These are phyloP conservation scores for Capsicum baccatum DNA, from an alignment of 257 asterid genomes.

Conservation along the genomic window DNA sequence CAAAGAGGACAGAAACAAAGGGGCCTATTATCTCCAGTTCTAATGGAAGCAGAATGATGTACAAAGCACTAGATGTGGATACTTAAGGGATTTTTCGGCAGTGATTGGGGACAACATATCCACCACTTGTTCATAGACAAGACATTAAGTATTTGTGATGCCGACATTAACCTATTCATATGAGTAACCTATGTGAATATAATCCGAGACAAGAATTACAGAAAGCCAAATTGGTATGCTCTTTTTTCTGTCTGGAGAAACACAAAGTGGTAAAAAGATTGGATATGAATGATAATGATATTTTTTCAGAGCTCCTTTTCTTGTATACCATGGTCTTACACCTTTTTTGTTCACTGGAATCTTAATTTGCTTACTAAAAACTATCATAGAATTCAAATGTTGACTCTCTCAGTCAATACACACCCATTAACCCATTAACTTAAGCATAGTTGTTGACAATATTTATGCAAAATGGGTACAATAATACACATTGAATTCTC, in stretches of 20 bases:
- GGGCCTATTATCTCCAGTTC: too few species aligned
- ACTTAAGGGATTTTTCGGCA: too few species aligned
- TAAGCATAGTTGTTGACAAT: too few species aligned
- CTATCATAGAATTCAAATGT: not conserved
- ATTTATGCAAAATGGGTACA: too few species aligned
- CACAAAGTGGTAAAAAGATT: slow-evolving; percentile 6
- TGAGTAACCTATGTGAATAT: not conserved
- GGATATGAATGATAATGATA: not conserved
- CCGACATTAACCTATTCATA: slow-evolving; percentile 11
- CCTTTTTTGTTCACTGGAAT: slow-evolving; percentile 10
- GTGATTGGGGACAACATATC: too few species aligned
- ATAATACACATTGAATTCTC: too few species aligned
- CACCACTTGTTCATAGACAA: too few species aligned
- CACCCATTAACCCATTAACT: too few species aligned
- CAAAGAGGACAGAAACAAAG: too few species aligned
- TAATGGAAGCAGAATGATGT: too few species aligned
- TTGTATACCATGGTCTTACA: not conserved
- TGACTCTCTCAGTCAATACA: slow-evolving; percentile 6
- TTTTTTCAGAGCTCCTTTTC: slow-evolving; percentile 13
- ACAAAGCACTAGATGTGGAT: too few species aligned
- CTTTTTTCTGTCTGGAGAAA: slow-evolving; percentile 2
- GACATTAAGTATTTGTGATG: too few species aligned
- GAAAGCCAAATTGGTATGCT: slow-evolving; percentile 11
- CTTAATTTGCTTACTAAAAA: slow-evolving; percentile 10
- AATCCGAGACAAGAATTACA: not conserved